Percentiles rank a stretch among this genome's conserved stretches.
Conservation (phyloP, 108 stramenopile genomes). For the Cyclotella choctawhatcheeana region DNA sequence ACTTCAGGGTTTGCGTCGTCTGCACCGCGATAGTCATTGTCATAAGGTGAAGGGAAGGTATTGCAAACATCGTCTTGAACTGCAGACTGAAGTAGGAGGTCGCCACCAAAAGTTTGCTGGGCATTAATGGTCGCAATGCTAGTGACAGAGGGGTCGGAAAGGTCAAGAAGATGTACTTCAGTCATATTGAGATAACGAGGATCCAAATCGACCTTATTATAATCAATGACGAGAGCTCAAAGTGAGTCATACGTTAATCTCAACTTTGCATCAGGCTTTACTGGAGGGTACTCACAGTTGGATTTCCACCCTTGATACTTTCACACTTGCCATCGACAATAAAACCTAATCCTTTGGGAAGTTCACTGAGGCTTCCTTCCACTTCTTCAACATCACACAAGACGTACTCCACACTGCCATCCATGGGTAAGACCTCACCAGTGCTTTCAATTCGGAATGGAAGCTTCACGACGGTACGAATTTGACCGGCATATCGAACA, state of each 20-base stretch:
- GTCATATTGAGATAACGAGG: conserved; percentile 40
- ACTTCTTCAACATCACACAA: conserved; percentile 45
- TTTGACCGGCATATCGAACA: conserved; percentile 37
- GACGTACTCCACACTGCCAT: conserved; percentile 26
- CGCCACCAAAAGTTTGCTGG: conserved; percentile 38
- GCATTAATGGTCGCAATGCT: conserved; percentile 33
- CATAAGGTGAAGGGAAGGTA: conserved; percentile 46
- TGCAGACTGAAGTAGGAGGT: conserved; percentile 35
- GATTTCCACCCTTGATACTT: conserved; percentile 34
- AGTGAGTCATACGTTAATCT: too few relatives aligned
- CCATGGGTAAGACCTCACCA: conserved; percentile 40
- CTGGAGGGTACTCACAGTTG: conserved; percentile 22
- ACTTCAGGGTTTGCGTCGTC: conserved; percentile 32
- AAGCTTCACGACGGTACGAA: conserved; percentile 38
- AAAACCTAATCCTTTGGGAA: conserved; percentile 36
- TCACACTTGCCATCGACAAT: conserved; percentile 14
- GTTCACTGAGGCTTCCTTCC: conserved; percentile 23
- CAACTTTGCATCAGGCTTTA: not conserved
- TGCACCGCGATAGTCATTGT: conserved; percentile 53
- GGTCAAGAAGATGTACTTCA: conserved; percentile 37
- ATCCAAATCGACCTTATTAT: conserved; percentile 31
- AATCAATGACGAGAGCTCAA: not conserved
- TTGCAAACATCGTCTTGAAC: conserved; percentile 40
- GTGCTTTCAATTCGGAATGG: conserved; percentile 41
- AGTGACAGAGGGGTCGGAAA: conserved; percentile 17